Conservation (phyloP, 106 monocot genomes). For the Apostasia ramifera region DNA sequence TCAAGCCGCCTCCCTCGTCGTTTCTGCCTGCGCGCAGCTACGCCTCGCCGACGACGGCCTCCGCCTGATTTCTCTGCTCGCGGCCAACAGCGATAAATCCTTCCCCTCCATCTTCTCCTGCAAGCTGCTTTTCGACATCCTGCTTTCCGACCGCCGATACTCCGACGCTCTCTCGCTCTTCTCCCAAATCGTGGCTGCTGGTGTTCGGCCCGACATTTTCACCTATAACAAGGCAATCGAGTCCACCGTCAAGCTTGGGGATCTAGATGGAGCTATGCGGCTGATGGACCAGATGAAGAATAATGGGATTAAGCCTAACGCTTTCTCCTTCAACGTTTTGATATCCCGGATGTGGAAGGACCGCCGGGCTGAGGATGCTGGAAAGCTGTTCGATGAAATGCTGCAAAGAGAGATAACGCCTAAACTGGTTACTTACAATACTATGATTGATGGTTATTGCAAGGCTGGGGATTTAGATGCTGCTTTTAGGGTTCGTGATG, state of each 20-base stretch:
- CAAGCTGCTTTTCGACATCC: constrained; percentile 34
- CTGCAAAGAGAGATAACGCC: constrained; percentile 5
- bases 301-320: constrained; percentile 10
- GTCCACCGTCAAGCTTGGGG: constrained; percentile 27
- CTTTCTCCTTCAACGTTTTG: constrained; percentile 60
- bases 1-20: constrained; percentile 2
- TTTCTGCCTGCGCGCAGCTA: constrained; percentile 13
- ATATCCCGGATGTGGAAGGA: constrained; percentile 53
- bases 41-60: constrained; percentile 10
- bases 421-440: constrained; percentile 53
- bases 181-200: constrained; percentile 10
- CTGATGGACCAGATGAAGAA: constrained; percentile 20
- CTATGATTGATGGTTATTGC: constrained; percentile 68
- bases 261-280: constrained; percentile 26
- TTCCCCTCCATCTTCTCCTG: constrained; percentile 10
- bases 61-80: not conserved
- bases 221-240: constrained; percentile 57
- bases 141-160: constrained; percentile 33
- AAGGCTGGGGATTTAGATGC: constrained; percentile 45
- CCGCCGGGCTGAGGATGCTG: constrained; percentile 3
- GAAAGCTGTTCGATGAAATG: constrained; percentile 27
- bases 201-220: constrained; percentile 29
- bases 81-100: constrained; percentile 1
- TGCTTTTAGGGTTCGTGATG: constrained; percentile 22
- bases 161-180: constrained; percentile 27